Evolutionary conservation across 352 stramenopile species (phyloP), one percentile per base, ranked within the genome.

Genomic region (Phytophthora pistaciae): DNA sequence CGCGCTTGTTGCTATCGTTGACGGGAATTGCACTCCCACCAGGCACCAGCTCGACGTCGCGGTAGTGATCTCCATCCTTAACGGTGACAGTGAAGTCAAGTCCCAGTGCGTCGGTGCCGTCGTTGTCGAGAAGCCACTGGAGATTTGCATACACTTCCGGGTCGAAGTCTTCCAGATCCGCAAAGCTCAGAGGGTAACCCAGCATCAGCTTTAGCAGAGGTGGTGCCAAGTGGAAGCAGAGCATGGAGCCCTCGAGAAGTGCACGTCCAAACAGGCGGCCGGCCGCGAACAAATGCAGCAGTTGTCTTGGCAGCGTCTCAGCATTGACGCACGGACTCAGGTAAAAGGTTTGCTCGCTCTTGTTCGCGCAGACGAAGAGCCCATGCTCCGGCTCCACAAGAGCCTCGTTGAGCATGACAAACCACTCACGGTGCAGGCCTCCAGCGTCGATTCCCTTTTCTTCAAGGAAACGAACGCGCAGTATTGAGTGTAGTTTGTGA

Each of bases 121-220:
- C 61, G 25, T 83, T 80, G 25, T 87, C 71, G n/a, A 88, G 63
- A 14, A 92, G 42, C 78, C 82, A 92, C 31, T 60, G 29, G n/a
- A 90, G 40, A 46, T 72, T 89, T 18, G n/a, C 53, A 48, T 82
- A 77, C 40, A 76, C 54, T 50, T 79, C 70, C 20, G 66, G 64
- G 31, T 85, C 77, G 6, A 80, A 57, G 33, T 80, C 55, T 78
- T 98, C 85, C 14, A 98, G 64, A 68, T 98, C 93, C n/a, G 82
- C 83, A 54, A 98, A 94, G 33, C 82, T 90, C 16, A 98, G 74
- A 1, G 96, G 95, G 73, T 94, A 96, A 25, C 91, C 94, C 7
- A 98, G 74, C 2, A 99, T 87, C 67, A 98, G 85, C 74, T 99
- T 99, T 75, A 99, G 97, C 53, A 99, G 74, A 33, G 96, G 89